Evolutionary conservation across 164 flowering plant species (phyloP).

Genomic region (Kalanchoe fedtschenkoi): DNA sequence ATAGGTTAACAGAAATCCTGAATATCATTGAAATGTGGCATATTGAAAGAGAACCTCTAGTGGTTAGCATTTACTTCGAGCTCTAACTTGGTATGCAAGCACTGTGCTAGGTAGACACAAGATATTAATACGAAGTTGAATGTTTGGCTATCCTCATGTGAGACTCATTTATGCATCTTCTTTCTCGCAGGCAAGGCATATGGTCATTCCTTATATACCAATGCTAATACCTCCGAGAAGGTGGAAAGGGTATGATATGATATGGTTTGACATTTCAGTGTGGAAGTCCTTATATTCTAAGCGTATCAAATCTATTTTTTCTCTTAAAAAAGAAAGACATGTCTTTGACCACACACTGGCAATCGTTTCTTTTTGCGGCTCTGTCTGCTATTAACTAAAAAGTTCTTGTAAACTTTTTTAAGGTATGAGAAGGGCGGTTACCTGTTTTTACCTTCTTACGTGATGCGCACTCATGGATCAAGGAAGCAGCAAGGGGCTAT

Average conservation of each 20-base stretch:
- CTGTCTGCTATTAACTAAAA: neutral
- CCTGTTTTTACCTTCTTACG: constrained; percentile 78
- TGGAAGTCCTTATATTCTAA: neutral
- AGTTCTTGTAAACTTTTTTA: constrained; percentile 7
- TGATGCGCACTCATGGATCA: constrained; percentile 96
- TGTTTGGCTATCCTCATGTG: neutral
- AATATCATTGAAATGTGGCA: neutral
- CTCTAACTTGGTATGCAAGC: neutral
- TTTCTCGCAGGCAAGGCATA: constrained; percentile 63
- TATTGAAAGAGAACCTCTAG: neutral
- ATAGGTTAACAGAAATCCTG: neutral
- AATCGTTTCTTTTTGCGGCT: neutral
- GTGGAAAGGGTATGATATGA: constrained; percentile 77
- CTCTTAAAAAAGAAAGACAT: too few species aligned
- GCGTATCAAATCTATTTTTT: too few species aligned
- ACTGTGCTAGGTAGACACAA: neutral
- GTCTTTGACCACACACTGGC: neutral
- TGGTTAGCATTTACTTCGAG: neutral
- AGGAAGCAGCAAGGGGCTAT: constrained; percentile 69
- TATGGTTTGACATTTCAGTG: neutral
- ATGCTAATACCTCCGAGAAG: constrained; percentile 87
- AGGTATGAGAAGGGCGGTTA: constrained; percentile 90
- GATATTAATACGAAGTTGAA: neutral
- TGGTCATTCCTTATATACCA: constrained; percentile 77
- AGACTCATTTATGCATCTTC: neutral